phyloP scores from a whole-genome alignment of 768 basidiomycete species.

The Calocera cornea region DNA sequence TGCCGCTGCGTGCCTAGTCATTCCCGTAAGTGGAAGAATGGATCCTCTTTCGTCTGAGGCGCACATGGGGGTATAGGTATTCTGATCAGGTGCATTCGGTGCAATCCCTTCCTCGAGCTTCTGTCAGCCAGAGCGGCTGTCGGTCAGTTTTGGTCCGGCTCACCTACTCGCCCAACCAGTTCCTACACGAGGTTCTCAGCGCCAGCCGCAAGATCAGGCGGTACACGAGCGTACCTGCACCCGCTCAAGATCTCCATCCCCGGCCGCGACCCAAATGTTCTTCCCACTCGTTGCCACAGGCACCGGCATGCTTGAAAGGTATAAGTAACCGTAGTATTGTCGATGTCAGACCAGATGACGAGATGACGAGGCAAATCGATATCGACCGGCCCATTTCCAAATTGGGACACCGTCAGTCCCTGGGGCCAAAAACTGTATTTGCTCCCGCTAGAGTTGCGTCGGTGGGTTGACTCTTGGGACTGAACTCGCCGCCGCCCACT shows the following conservation, averaged over 20 bases:
- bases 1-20: conserved; percentile 74
- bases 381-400: too few relatives aligned
- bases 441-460: too few relatives aligned
- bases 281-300: conserved; percentile 19
- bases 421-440: too few relatives aligned
- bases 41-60: conserved; percentile 10
- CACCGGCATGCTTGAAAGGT: not conserved
- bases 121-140: not conserved
- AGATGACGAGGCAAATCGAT: too few relatives aligned
- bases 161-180: conserved; percentile 34
- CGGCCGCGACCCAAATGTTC: conserved; percentile 90
- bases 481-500: too few relatives aligned
- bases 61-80: conserved; percentile 75
- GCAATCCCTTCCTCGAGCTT: conserved; percentile 31
- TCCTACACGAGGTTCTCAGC: conserved; percentile 28
- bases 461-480: too few relatives aligned
- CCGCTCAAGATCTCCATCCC: conserved; percentile 71
- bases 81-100: conserved; percentile 54
- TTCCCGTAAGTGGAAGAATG: conserved; percentile 12
- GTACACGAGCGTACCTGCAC: conserved; percentile 38
- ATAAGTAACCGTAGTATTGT: too few relatives aligned
- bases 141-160: not conserved
- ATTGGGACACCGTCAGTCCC: too few relatives aligned
- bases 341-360: too few relatives aligned
- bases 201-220: not conserved